Conservation (phyloP, 257 asterid species). For the Cynanchum wilfordii region DNA sequence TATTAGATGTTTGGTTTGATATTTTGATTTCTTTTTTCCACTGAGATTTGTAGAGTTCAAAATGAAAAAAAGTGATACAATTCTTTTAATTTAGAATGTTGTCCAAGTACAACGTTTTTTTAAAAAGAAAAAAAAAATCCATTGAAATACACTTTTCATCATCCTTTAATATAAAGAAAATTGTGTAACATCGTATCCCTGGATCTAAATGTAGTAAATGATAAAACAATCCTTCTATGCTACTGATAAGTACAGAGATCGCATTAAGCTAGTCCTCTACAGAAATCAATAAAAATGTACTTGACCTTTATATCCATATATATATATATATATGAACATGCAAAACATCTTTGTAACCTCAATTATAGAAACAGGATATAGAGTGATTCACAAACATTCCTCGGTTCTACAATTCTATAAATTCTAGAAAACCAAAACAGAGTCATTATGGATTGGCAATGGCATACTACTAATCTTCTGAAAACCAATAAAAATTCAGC, state of each 20-base stretch:
- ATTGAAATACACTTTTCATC: too few relatives aligned
- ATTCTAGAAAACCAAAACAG: background rate
- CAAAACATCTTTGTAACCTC: background rate
- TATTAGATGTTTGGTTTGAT: too few relatives aligned
- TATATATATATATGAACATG: background rate
- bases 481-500: background rate
- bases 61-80: too few relatives aligned
- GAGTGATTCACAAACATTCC: background rate
- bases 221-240: too few relatives aligned
- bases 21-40: too few relatives aligned
- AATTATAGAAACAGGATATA: background rate
- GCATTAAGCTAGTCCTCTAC: background rate
- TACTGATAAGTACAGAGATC: background rate
- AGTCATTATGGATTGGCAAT: background rate
- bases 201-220: too few relatives aligned
- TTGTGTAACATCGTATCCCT: background rate
- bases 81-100: too few relatives aligned
- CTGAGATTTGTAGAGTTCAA: too few relatives aligned
- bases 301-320: background rate
- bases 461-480: background rate
- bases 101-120: too few relatives aligned
- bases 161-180: background rate
- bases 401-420: background rate
- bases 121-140: too few relatives aligned
- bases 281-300: background rate